Base-by-base conservation (phyloP, 2,329 filamentous ascomycete species). In the Colletotrichum theobromicola region DNA sequence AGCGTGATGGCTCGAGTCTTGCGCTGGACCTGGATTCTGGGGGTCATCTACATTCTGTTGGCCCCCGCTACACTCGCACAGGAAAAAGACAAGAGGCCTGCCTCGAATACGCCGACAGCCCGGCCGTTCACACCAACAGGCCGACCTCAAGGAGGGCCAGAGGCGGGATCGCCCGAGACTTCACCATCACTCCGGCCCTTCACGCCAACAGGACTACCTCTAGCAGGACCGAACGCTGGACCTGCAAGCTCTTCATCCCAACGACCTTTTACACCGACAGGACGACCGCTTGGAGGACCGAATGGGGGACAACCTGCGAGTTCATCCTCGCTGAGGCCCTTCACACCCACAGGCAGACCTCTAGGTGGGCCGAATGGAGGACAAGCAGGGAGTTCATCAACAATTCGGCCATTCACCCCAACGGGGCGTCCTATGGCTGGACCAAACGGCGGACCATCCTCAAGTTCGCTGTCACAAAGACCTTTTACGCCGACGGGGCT, bases 1-100 rank as follows among this genome's bases (percentile, higher is more conserved):
- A 28, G 68, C 68, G 57, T 21, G 26, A 75, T 75, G 72, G 62
- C 68, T 63, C 18, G 15, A 18, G 35, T 24, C n/a, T 12, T 24
- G 42, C 72, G 67, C 42, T 57, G 68, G 55, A 58, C 32, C 18
- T 62, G 68, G 62, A 18, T 67, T 21, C 35, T 46, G 12, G 34
- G 34, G 15, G 18, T 63, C 8, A n/a, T 60, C 13, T 18, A 21
- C 21, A 21, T 67, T 7, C 34, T 75, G 13, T 6, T 72, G 18
- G 37, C 68, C 7, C 72, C 67, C 34, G 3, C 46, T 46, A 2
- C 57, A 7, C 5, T 50, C n/a, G 34, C 10, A 10, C 30, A 28
- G 4, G 63, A 32, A 3, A 63, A 74, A 12, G 42, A 50, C 12
- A 50, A 13, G 42, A 50, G 42, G 1, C 42, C 42, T 50, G n/a